These are phyloP conservation scores for Sugiyamaella sp. DNA, from an alignment of 1,139 yeast genomes.

Conservation along the genomic window DNA sequence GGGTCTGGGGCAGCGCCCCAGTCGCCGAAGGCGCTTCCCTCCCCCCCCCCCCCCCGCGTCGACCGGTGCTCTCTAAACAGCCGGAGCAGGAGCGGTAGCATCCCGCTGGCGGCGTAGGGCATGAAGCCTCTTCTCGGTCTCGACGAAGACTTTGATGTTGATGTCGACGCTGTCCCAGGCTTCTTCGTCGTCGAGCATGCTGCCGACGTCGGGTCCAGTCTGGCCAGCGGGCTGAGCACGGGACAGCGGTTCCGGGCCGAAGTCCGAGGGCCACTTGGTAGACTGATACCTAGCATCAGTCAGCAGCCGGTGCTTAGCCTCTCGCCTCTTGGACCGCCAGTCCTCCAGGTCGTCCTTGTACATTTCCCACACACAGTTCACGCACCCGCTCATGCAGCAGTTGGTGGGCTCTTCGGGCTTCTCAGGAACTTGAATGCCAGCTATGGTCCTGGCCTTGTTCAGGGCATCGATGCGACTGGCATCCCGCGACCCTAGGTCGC, in stretches of 20 bases:
- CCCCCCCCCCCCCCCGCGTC: neutral
- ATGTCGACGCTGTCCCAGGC: slow-evolving; percentile 75
- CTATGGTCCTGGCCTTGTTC: slow-evolving; percentile 47
- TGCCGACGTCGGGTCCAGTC: slow-evolving; percentile 13
- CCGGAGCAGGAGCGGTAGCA: no score
- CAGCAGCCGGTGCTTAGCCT: slow-evolving; percentile 61
- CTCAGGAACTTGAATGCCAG: slow-evolving; percentile 76
- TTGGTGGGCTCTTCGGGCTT: slow-evolving; percentile 89
- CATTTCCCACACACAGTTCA: slow-evolving; percentile 95
- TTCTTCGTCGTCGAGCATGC: slow-evolving; percentile 43
- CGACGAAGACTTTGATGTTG: slow-evolving; percentile 79
- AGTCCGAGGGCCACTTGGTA: slow-evolving; percentile 76
- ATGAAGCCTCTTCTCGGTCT: slow-evolving; percentile 54
- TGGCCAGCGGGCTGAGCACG: slow-evolving; percentile 14
- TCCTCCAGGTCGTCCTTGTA: slow-evolving; percentile 85
- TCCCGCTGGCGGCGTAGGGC: neutral
- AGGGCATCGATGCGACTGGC: slow-evolving; percentile 39
- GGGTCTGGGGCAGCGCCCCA: neutral
- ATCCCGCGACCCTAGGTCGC: slow-evolving; percentile 44
- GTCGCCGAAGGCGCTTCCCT: neutral
- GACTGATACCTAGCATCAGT: slow-evolving; percentile 28
- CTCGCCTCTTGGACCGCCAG: slow-evolving; percentile 64
- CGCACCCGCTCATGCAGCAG: slow-evolving; percentile 97
- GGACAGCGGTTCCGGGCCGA: slow-evolving; percentile 69
- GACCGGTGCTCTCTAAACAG: neutral